Conservation (phyloP, 805 yeast genomes). For the Cyberlindnera misumaiensis region DNA sequence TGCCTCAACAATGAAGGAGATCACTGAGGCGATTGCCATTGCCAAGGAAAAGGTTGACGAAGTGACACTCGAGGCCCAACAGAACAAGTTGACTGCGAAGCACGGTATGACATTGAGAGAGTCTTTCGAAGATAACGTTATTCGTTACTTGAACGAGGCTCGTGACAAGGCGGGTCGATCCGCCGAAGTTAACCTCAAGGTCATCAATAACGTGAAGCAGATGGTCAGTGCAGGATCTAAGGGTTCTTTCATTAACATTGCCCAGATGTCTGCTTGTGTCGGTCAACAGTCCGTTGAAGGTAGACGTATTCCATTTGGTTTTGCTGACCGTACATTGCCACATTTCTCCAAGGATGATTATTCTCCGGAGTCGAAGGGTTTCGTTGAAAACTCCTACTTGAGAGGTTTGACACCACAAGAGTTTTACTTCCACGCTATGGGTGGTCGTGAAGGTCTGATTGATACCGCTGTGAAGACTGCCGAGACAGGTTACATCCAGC, state of each 20-base stretch:
- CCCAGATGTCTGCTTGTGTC: constrained; percentile 99
- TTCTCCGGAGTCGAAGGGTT: constrained; percentile 97
- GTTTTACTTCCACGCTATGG: constrained; percentile 99
- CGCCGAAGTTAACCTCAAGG: constrained; percentile 93
- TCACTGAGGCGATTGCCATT: constrained; percentile 85
- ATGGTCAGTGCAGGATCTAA: constrained; percentile 99
- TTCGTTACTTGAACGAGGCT: constrained; percentile 91
- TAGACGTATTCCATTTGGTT: constrained; percentile 97
- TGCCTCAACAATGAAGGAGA: constrained; percentile 88
- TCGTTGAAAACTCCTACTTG: constrained; percentile 92
- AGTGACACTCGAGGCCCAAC: constrained; percentile 88
- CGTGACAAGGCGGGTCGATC: constrained; percentile 99
- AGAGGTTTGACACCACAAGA: constrained; percentile 98
- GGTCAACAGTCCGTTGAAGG: constrained; percentile 99
- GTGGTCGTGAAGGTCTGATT: constrained; percentile 99
- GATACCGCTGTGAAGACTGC: constrained; percentile 99
- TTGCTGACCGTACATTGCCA: constrained; percentile 92
- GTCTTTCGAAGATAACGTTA: constrained; percentile 95
- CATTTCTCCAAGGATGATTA: constrained; percentile 98
- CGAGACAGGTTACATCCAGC: constrained; percentile 96
- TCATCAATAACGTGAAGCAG: constrained; percentile 92
- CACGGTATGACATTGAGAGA: constrained; percentile 99
- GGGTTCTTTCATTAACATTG: constrained; percentile 97
- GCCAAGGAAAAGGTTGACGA: constrained; percentile 95
- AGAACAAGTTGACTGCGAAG: constrained; percentile 81